Evolutionary conservation across 208 protist genomes (phyloP).

Genomic region (Acanthamoeba royreba): DNA sequence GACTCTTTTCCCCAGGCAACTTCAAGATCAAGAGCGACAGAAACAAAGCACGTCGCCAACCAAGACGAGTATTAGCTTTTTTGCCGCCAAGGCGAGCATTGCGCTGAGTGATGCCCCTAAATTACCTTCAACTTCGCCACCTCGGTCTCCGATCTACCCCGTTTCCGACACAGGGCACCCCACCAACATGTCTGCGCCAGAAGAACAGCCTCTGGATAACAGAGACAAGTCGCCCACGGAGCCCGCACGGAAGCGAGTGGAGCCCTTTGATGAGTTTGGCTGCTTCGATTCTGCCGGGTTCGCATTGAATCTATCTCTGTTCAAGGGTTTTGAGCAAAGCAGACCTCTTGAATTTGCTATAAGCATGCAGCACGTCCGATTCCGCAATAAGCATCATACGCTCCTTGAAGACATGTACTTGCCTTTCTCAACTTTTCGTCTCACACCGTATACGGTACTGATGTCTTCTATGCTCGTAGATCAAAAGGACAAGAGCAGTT

Average conservation of each 20-base stretch:
- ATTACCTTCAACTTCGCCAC: neutral
- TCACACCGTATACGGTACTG: neutral
- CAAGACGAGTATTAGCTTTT: neutral
- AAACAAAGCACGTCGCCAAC: neutral
- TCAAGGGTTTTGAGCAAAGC: neutral
- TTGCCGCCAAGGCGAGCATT: neutral
- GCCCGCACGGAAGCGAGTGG: too few relatives aligned
- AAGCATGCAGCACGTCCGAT: neutral
- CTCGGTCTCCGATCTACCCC: too few relatives aligned
- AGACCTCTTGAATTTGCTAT: neutral
- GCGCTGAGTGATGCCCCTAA: neutral
- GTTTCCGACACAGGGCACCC: neutral
- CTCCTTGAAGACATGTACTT: neutral
- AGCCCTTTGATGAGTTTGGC: slow-evolving; percentile 4
- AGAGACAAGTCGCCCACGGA: too few relatives aligned
- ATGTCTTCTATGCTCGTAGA: neutral
- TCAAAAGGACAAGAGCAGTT: neutral
- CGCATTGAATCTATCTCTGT: neutral
- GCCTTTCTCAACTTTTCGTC: neutral
- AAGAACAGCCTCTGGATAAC: too few relatives aligned
- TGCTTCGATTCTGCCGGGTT: neutral
- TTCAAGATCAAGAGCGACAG: neutral
- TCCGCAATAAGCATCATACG: neutral
- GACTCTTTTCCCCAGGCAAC: too few relatives aligned
- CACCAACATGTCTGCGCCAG: neutral